These are phyloP conservation scores for Backusella liffmaniae DNA, from an alignment of 192 early-diverging fungal species.

Conservation along the genomic window DNA sequence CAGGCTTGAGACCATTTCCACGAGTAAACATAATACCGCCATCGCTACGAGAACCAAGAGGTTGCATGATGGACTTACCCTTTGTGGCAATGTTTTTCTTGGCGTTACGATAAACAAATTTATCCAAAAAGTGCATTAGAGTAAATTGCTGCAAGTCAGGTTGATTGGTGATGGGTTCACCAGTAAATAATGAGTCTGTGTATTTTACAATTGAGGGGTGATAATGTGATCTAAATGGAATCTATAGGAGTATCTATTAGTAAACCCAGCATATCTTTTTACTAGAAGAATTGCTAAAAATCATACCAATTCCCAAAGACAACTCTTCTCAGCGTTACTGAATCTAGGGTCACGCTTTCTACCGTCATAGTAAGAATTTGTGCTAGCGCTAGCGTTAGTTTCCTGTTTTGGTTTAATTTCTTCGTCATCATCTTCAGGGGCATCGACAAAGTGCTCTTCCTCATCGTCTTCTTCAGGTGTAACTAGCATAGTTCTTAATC, in stretches of 20 bases:
- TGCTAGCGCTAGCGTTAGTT: constrained; percentile 12
- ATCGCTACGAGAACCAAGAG: constrained; percentile 47
- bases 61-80: constrained; percentile 66
- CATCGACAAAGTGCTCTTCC: constrained; percentile 63
- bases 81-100: constrained; percentile 67
- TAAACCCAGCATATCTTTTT: not conserved
- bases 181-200: constrained; percentile 66
- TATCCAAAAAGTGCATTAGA: constrained; percentile 89
- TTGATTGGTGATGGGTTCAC: constrained; percentile 62
- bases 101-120: constrained; percentile 94
- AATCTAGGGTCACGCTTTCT: constrained; percentile 86
- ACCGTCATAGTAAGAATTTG: constrained; percentile 63
- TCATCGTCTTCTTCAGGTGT: constrained; percentile 70
- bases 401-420: not conserved
- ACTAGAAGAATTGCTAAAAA: not conserved
- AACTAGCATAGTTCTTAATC: constrained; percentile 60
- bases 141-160: constrained; percentile 90
- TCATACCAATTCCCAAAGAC: constrained; percentile 89
- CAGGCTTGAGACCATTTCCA: constrained; percentile 49
- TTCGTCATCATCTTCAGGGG: constrained; percentile 47
- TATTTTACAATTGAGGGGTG: constrained; percentile 92
- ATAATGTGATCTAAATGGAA: constrained; percentile 74
- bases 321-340: constrained; percentile 75
- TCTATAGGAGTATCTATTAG: constrained; percentile 34
- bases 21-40: constrained; percentile 62